phyloP scores from a whole-genome alignment of 1,139 yeast genomes.

The Meyerozyma guilliermondii region DNA sequence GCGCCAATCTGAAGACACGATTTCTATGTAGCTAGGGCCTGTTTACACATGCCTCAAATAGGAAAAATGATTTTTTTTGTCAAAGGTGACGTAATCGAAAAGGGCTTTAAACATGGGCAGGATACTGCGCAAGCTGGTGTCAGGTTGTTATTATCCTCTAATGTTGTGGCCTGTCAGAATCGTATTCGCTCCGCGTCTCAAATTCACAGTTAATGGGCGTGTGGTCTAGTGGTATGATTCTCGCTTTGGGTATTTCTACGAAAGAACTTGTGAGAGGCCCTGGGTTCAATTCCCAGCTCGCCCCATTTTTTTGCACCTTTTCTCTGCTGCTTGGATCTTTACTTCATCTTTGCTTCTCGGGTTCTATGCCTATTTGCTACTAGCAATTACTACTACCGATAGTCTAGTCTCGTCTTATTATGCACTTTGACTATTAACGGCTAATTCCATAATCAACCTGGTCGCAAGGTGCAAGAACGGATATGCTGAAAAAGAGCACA shows the following conservation, averaged over 20 bases:
- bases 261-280: not conserved
- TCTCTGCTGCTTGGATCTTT: too few relatives aligned
- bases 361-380: not conserved
- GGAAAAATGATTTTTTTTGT: constrained; percentile 4
- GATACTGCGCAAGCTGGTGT: too few relatives aligned
- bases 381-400: too few relatives aligned
- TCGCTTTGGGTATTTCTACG: not conserved
- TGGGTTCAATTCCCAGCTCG: constrained; percentile 2
- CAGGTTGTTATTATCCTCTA: too few relatives aligned
- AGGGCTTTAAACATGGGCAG: too few relatives aligned
- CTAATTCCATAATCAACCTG: constrained; percentile 89
- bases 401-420: constrained; percentile 4
- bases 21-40: constrained; percentile 1
- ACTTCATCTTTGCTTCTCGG: not conserved
- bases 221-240: not conserved
- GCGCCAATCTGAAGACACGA: constrained; percentile 1
- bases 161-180: not conserved
- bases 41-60: constrained; percentile 7
- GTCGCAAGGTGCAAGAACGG: constrained; percentile 94
- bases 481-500: constrained; percentile 84
- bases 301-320: not conserved
- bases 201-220: not conserved
- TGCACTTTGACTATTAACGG: constrained; percentile 68
- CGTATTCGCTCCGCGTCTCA: not conserved
- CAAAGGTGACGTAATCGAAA: too few relatives aligned